A percentile compares a stretch with the other conserved stretches of the same genome.
Conservation (phyloP, 768 basidiomycete genomes). For the Mycena capillaripes region DNA sequence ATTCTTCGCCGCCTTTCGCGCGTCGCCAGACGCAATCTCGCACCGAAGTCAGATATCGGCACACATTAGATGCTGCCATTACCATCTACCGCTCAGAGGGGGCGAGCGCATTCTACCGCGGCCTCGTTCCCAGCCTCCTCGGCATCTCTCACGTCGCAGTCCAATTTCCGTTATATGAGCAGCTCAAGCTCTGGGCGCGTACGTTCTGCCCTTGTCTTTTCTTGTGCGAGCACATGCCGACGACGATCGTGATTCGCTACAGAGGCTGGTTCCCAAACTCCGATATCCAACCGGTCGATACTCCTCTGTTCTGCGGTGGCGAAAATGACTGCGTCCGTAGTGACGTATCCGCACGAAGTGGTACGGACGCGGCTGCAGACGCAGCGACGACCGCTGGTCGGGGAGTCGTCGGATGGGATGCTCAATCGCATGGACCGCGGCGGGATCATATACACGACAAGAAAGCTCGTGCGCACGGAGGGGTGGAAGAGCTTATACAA, state of each 20-base stretch:
- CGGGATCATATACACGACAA: constrained; percentile 82
- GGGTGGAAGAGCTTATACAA: constrained; percentile 94
- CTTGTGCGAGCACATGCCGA: constrained; percentile 9
- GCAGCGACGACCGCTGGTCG: constrained; percentile 74
- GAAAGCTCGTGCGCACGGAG: constrained; percentile 82
- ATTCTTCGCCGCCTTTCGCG: constrained; percentile 22
- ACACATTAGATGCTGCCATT: constrained; percentile 90
- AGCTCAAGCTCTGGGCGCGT: constrained; percentile 90
- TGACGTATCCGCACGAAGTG: constrained; percentile 98
- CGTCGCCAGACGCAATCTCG: constrained; percentile 82
- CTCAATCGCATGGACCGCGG: constrained; percentile 61
- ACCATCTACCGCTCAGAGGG: constrained; percentile 96
- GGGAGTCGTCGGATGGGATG: constrained; percentile 75
- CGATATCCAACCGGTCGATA: constrained; percentile 74
- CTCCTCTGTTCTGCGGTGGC: constrained; percentile 92
- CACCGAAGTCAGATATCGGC: constrained; percentile 83
- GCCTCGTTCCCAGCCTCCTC: constrained; percentile 91
- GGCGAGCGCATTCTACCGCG: constrained; percentile 90
- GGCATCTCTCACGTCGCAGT: constrained; percentile 97
- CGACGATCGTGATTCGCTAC: constrained; percentile 9
- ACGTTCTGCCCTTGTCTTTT: constrained; percentile 53
- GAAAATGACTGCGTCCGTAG: constrained; percentile 96
- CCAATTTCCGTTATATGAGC: constrained; percentile 97
- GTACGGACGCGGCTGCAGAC: constrained; percentile 98
- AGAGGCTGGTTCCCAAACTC: constrained; percentile 63